phyloP scores from a whole-genome alignment of 2,329 filamentous ascomycete genomes.

The Venturia nashicola region DNA sequence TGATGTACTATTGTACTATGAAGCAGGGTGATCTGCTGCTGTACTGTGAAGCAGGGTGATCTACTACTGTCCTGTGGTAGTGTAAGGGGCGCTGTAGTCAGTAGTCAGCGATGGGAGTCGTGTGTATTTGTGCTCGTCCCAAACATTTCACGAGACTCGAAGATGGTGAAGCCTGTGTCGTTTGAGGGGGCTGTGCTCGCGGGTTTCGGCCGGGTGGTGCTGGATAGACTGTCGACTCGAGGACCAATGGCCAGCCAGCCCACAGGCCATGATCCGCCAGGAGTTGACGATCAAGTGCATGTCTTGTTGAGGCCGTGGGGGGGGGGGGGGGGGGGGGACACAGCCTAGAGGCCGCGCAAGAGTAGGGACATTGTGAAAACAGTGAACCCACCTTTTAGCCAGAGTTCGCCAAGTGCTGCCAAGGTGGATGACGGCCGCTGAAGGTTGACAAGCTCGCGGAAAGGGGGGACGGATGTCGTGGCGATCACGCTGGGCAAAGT shows the following conservation, averaged over 20 bases:
- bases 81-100: background rate
- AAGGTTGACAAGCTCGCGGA: background rate
- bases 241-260: background rate
- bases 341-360: too few relatives aligned
- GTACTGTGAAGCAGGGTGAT: too few relatives aligned
- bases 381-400: background rate
- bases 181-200: constrained; percentile 1
- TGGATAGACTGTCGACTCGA: background rate
- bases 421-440: background rate
- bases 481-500: background rate
- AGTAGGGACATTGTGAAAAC: background rate
- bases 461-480: background rate
- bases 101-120: background rate
- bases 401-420: background rate
- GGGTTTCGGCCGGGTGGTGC: background rate
- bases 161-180: background rate
- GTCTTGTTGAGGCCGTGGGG: background rate
- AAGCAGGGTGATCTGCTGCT: background rate
- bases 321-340: background rate
- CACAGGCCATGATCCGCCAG: background rate
- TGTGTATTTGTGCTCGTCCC: background rate
- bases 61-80: too few relatives aligned
- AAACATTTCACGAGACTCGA: background rate
- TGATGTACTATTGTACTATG: too few relatives aligned
- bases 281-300: background rate